Evolutionary conservation across 768 basidiomycete genomes (phyloP).

Genomic region (Candolleomyces eurysporus): DNA sequence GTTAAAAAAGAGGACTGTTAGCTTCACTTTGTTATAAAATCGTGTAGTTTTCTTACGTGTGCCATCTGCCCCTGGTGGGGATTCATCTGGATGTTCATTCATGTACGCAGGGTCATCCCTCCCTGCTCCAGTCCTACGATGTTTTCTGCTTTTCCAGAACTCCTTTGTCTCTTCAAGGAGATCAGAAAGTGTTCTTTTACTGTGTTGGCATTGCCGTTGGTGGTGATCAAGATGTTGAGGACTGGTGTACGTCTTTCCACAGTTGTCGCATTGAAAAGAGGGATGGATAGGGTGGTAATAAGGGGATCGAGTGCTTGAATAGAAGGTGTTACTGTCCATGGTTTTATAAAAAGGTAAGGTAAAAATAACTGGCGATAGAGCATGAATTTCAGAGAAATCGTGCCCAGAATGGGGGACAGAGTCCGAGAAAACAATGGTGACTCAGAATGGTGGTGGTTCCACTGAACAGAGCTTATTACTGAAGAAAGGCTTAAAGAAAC

Average conservation of each 20-base stretch:
- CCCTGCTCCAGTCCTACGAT: not conserved
- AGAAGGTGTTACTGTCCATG: not conserved
- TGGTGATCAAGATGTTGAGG: not conserved
- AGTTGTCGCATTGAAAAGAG: not conserved
- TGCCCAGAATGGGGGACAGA: no score
- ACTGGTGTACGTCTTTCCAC: not conserved
- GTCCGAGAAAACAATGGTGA: no score
- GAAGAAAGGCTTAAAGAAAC: no score
- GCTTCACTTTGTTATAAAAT: no score
- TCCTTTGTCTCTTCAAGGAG: not conserved
- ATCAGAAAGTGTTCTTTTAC: not conserved
- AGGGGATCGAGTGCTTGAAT: not conserved
- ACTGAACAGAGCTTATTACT: no score
- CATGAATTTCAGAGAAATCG: no score
- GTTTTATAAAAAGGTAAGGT: no score
- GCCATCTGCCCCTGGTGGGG: not conserved
- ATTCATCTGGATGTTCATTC: not conserved
- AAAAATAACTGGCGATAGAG: no score
- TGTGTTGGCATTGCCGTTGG: not conserved
- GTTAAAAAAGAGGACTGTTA: no score
- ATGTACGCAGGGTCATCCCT: not conserved
- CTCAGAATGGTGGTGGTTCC: no score
- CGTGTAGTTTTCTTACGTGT: no score
- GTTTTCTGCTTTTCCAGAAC: slow-evolving; percentile 4
- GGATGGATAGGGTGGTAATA: not conserved